Evolutionary conservation across 1,139 yeast genomes (phyloP), one percentile per base, ranked within the genome.

Genomic region (Torulaspora pretoriensis): DNA sequence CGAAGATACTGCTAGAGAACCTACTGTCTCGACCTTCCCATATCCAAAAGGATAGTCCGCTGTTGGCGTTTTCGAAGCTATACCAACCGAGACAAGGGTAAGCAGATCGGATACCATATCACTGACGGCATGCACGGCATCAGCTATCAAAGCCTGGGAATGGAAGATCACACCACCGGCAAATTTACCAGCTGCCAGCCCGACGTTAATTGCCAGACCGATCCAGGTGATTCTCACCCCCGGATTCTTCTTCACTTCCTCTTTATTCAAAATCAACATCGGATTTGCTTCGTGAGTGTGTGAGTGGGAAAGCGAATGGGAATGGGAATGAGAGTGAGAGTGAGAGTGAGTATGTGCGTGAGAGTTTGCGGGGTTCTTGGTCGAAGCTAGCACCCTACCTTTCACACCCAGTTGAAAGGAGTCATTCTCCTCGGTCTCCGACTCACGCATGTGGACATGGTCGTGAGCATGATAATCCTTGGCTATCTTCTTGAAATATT

Each of bases 211-310:
- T 26, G 82, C 67, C 34, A 92, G 72, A 0, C 98, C 98, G 41
- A 90, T 72, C 88, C 96, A 84, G 1, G 98, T 92, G 58, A 92
- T 89, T 52, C 95, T 74, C 13, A 89, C 95, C 6, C 95, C 97
- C 1, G 96, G 96, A 63, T 88, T 87, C 23, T 69, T 67, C 54
- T 61, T 63, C 45, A 74, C 64, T 41, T 72, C 68, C 42, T 69
- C 68, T 22, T 69, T 59, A 48, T 70, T 71, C 40, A 65, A 47
- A 4, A 66, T 66, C 7, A 70, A 50, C 38, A 70, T 45, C 3
- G 64, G 68, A 48, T 66, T 68, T 10, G 56, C 70, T 1, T 65
- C 48, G 47, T 70, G 73, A 4, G 65, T 48, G 46, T 73, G 71
- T 2, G 67, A 67, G 38, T 59, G 65, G 1, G 55, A 43, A 38